Base-by-base conservation (phyloP, 192 early-diverging fungal genomes). In the Coemansia sp. region DNA sequence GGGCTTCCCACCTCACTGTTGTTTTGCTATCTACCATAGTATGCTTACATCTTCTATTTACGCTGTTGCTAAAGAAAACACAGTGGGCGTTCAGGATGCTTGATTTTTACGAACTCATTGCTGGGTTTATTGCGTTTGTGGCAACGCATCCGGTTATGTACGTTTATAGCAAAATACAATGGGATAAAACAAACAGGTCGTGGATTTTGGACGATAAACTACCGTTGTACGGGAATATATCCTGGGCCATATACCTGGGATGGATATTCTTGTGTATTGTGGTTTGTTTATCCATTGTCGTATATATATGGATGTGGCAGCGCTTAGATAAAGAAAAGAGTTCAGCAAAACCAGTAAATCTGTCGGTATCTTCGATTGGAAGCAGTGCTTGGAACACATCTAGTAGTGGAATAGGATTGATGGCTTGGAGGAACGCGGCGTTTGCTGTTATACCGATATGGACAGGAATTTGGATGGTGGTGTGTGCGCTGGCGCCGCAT, bases 71-170 rank as follows among this genome's bases (percentile, higher is more conserved):
- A 12, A 45, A 25, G 22, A 25, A 45, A 16, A 45, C 42, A 16
- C 10, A 12, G 7, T 45, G 42, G 42, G 42, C 42, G 42, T 45
- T 45, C 14, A 8, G 42, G 42, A 8, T 45, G 42, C 42, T 45
- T 45, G 10, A 3, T 3, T 68, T 61, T 29, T 75, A 69, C 63
- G 75, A 77, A 7, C 4, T 12, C 0, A 3, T 42, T 4, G n/a
- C 56, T 2, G 3, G 65, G 0, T 45, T 18, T 12, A 4, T 31
- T 0, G 60, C 51, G 0, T 48, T 71, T 2, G 3, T 68, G 0
- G 51, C 68, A 6, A 25, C 75, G 1, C 75, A 77, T 29, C 69
- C 75, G 12, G 42, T 68, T 18, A 18, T 77, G 14, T 76, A 76
- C n/a, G 48, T 61, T 1, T 57, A 60, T 52, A 10, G 29, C 1